Conservation (phyloP, 768 basidiomycete species). For the Mycena floridula region DNA sequence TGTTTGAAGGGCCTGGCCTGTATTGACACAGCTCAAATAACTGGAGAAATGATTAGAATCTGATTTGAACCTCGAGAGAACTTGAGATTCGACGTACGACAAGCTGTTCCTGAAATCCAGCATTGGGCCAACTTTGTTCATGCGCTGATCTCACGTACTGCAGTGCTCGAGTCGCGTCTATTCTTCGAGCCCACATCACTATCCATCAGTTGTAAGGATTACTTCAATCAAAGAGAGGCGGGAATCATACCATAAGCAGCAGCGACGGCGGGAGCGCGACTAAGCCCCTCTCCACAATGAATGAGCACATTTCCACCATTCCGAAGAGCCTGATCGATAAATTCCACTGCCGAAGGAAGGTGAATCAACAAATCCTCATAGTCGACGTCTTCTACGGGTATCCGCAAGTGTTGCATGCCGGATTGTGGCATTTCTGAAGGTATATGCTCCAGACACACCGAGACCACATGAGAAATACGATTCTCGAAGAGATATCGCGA, state of each 20-base stretch:
- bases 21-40: no score
- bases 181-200: no score
- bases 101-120: no score
- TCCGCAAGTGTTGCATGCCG: conserved; percentile 33
- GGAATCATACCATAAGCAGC: conserved; percentile 48
- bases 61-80: no score
- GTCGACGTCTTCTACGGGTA: conserved; percentile 38
- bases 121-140: no score
- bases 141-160: no score
- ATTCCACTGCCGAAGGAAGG: conserved; percentile 50
- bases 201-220: no score
- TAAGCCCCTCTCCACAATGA: conserved; percentile 71
- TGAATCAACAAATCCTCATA: conserved; percentile 57
- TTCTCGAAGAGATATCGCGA: neutral
- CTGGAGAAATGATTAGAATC: no score
- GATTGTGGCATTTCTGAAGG: conserved; percentile 35
- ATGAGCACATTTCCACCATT: conserved; percentile 55
- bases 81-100: no score
- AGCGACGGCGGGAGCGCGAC: conserved; percentile 57
- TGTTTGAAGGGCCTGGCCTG: no score
- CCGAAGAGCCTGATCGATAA: conserved; percentile 54
- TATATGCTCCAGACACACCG: conserved; percentile 54
- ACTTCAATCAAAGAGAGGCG: no score
- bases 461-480: conserved; percentile 23
- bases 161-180: no score